Conservation (phyloP, 768 basidiomycete genomes). For the Russula lepida region DNA sequence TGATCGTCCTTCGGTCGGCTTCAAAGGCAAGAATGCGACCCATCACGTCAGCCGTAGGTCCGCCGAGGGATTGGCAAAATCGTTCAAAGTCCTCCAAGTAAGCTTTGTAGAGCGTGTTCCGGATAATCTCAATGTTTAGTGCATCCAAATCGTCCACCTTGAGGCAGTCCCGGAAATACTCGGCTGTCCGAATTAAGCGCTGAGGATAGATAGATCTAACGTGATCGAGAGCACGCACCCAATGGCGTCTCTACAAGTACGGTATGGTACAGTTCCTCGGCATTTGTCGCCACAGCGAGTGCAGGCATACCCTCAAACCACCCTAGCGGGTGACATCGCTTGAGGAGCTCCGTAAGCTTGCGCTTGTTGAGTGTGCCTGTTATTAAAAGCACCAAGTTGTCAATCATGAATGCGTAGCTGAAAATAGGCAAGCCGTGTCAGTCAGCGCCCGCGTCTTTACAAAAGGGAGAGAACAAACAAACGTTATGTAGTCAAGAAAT, state of each 20-base stretch:
- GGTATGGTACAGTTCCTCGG: slow-evolving; percentile 94
- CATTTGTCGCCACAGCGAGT: slow-evolving; percentile 96
- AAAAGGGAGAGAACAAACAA: slow-evolving; percentile 28
- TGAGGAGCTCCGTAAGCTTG: slow-evolving; percentile 93
- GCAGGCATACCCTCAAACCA: slow-evolving; percentile 99
- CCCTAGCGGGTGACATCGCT: slow-evolving; percentile 94
- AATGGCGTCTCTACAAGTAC: slow-evolving; percentile 96
- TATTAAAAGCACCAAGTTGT: slow-evolving; percentile 96
- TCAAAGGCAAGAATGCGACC: slow-evolving; percentile 87
- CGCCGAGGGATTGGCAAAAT: slow-evolving; percentile 70
- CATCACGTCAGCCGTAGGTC: slow-evolving; percentile 90
- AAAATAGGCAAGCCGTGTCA: background rate
- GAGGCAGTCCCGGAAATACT: slow-evolving; percentile 94
- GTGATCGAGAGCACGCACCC: slow-evolving; percentile 44
- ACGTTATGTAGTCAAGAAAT: slow-evolving; percentile 98
- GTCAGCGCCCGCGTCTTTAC: background rate
- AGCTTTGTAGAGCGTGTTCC: slow-evolving; percentile 97
- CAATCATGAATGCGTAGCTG: slow-evolving; percentile 99
- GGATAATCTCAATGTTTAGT: slow-evolving; percentile 98
- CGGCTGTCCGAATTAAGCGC: slow-evolving; percentile 41
- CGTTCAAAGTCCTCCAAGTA: slow-evolving; percentile 96
- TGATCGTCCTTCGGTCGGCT: slow-evolving; percentile 93
- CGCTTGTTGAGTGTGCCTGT: slow-evolving; percentile 96
- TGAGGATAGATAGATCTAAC: background rate
- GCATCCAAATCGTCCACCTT: slow-evolving; percentile 95